Evolutionary conservation across 306 rosid species (phyloP), one percentile per base, ranked within the genome.

Genomic region (Rosa lucieae): DNA sequence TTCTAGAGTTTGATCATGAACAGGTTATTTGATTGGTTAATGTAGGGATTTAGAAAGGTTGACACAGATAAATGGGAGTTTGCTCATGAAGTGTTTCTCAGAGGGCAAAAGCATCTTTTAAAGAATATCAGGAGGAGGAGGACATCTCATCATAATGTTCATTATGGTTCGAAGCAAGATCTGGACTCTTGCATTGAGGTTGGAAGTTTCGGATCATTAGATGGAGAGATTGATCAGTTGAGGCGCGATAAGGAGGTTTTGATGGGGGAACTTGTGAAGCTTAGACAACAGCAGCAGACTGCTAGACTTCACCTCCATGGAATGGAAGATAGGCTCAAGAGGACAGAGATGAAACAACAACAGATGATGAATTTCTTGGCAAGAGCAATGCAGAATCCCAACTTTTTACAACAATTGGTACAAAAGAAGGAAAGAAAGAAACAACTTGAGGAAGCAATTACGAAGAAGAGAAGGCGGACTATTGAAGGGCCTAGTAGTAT

Each of bases 11-110:
- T 78, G 68, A 48, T 55, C 53, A 76, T 83, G 84, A 82, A 72
- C 73, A 76, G 74, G 70, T 55, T 62, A 39, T 77, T 84, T 85
- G 63, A 75, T 84, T 81, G 46, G 47, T 51, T 56, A 51, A 46
- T 87, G 82, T 85, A 94, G 97, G 98, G 97, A 44, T 94, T 94
- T 80, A 91, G 85, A 77, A 94, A 94, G 85, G 90, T 94, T 73
- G 96, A 92, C 83, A 90, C 94, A 78, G 97, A 90, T 70, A 90
- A 62, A 44, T 93, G 97, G 97, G 98, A 93, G 82, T 93, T 93
- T 82, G 97, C 97, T 51, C 90, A 91, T 79, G 93, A 92, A 75
- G 89, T 83, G 67, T 95, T 95, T 85, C 90, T 95, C 4, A 91
- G 87, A 89, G 99, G 99, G 43, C 83, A 90, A 78, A 92, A 72